Conservation (phyloP, 495 filamentous ascomycete genomes). For the Bacidia rubella region DNA sequence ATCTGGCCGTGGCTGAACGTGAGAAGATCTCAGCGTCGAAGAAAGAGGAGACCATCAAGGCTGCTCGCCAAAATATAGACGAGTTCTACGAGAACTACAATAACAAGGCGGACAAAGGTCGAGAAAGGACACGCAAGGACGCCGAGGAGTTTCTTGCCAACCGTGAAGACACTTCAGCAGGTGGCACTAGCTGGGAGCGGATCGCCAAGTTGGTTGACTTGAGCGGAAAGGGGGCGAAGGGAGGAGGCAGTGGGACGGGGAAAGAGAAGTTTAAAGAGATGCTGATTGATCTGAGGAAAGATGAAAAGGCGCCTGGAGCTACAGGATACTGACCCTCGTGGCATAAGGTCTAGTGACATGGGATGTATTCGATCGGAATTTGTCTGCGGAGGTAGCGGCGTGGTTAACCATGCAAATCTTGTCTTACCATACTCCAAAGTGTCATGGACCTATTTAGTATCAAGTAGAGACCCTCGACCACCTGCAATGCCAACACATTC, state of each 20-base stretch:
- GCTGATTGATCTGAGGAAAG: conserved; percentile 76
- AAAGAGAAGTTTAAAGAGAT: conserved; percentile 94
- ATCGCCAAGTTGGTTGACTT: conserved; percentile 94
- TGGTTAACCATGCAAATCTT: too few relatives aligned
- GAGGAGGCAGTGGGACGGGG: conserved; percentile 72
- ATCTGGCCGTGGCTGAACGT: conserved; percentile 60
- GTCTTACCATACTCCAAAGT: too few relatives aligned
- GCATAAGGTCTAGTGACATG: too few relatives aligned
- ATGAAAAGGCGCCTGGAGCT: conserved; percentile 87
- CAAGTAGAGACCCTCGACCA: too few relatives aligned
- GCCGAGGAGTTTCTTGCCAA: conserved; percentile 86
- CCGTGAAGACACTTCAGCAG: conserved; percentile 81
- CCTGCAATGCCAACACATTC: too few relatives aligned
- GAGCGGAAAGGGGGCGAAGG: conserved; percentile 79
- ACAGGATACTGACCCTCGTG: conserved; percentile 35
- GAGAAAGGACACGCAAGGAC: conserved; percentile 72
- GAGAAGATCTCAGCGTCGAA: conserved; percentile 61
- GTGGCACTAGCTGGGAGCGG: conserved; percentile 95
- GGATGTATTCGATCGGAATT: too few relatives aligned
- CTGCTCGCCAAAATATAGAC: conserved; percentile 81
- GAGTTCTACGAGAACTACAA: conserved; percentile 99
- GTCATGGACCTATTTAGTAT: too few relatives aligned
- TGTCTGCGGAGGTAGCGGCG: background rate
- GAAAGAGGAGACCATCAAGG: conserved; percentile 68
- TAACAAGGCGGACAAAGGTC: conserved; percentile 82